These are phyloP conservation scores for Cajanus cajan DNA, from an alignment of 306 rosid species.

Conservation along the genomic window DNA sequence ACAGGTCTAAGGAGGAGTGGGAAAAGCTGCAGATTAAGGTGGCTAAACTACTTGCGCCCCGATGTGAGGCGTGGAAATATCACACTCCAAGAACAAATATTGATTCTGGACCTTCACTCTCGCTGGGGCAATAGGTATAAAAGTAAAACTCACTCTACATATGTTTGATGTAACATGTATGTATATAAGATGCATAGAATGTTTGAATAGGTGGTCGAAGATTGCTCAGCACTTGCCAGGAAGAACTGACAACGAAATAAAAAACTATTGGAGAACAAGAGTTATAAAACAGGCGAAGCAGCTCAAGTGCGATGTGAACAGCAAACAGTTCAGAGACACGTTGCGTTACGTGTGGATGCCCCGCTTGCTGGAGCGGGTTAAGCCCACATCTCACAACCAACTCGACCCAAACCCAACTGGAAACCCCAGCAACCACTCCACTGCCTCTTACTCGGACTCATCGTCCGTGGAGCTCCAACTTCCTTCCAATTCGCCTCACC, in stretches of 20 bases:
- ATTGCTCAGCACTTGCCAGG: conserved; percentile 83
- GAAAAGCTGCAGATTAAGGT: conserved; percentile 67
- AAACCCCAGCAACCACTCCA: conserved; percentile 10
- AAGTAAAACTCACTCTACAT: background rate
- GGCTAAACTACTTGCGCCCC: conserved; percentile 68
- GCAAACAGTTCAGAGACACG: conserved; percentile 69
- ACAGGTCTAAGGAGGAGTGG: conserved; percentile 63
- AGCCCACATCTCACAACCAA: conserved; percentile 24
- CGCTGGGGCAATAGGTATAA: conserved; percentile 68
- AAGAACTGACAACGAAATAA: conserved; percentile 82
- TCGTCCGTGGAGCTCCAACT: conserved; percentile 32
- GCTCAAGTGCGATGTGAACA: conserved; percentile 86
- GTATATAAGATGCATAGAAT: background rate
- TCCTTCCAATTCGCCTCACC: conserved; percentile 30
- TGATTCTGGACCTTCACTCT: conserved; percentile 63
- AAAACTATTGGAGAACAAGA: conserved; percentile 86
- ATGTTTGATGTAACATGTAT: background rate
- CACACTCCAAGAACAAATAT: conserved; percentile 61
- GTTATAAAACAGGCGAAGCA: conserved; percentile 90
- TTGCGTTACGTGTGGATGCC: conserved; percentile 82
- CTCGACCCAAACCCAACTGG: background rate
- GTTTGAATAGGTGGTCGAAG: conserved; percentile 68
- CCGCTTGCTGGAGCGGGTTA: conserved; percentile 66
- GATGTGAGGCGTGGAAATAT: conserved; percentile 58
- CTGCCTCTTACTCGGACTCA: conserved; percentile 9